Base-by-base conservation (phyloP, 2,329 filamentous ascomycete species). In the Epichloe sp. region DNA sequence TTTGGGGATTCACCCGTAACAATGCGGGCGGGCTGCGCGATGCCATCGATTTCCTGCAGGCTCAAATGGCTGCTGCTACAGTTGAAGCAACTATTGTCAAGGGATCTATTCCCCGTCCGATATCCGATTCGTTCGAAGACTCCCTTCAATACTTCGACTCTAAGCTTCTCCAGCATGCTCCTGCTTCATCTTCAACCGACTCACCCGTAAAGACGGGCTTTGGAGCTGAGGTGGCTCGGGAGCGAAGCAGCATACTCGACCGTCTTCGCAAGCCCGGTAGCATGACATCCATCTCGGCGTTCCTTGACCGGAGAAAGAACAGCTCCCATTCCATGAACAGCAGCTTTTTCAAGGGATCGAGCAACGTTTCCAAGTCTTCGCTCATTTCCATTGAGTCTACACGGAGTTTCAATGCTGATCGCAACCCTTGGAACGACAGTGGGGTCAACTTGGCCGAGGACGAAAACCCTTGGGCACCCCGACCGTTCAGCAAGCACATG, bases 71-170 rank as follows among this genome's bases (percentile, higher is more conserved):
- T 31, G 85, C 87, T 44, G 85, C 89, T 45, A 86, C 87, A n/a
- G 80, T 96, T n/a, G 88, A 97, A 60, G 79, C 84, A 10, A 86
- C 79, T 52, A 83, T 89, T 42, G 83, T 97, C 62, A 94, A 94
- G 67, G 93, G 93, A 49, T 84, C 88, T n/a, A 93, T 97, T 57
- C 89, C 91, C 19, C 86, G 93, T n/a, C 93, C 93, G 56, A 96
- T 97, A 72, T 97, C 93, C 1, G 93, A 98, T 67, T 96, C 93
- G 0, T 98, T 98, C 57, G 93, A 98, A 65, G 91, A 98, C 60
- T 95, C 91, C 7, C 77, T 97, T 49, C 91, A 90, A 52, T 97
- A 90, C 72, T 98, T 98, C 63, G 88, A 96, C 65, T 96, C 91
- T 2, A 97, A 96, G 71, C 78, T 98, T 44, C 79, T 98, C 50